Base-by-base conservation (phyloP, 2,329 filamentous ascomycete species). In the Fusarium euwallaceae region DNA sequence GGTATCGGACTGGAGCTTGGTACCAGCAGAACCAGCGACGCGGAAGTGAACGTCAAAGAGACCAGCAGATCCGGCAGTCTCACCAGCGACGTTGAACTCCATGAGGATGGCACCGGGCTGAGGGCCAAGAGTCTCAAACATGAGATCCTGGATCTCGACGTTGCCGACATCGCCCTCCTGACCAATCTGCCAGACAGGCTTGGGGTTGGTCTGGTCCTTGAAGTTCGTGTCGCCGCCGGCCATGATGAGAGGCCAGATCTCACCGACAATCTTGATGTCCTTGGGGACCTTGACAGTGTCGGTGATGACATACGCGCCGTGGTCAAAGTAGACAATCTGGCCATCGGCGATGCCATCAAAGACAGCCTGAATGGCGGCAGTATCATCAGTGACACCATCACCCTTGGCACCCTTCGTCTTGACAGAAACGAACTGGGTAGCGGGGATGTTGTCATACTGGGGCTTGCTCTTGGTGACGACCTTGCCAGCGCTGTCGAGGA, bases 1-100 rank as follows among this genome's bases (percentile, higher is more conserved):
- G 65, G 88, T 92, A 82, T 94, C 88, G 20, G 92, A 93, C 84
- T 97, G 94, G 17, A 98, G 89, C 74, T 94, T 84, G 32, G 95
- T 97, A 70, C 96, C 96, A 6, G 93, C 92, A 64, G 92, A 92
- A 51, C 97, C 97, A 78, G 95, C 96, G 78, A 99, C 90, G 80
- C 97, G 94, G 85, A 97, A 93, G 87, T 99, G 97, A n/a, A 95
- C 92, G 79, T 99, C 97, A 94, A 95, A 99, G 84, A 98, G 92
- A 72, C 91, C 96, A 22, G 92, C 92, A 2, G 91, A 89, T 56
- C 94, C 95, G 67, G 92, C 88, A 65, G 83, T 87, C 76, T 88
- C 82, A 39, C 91, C 92, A 51, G 90, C 91, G 48, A 98, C 87
- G 84, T 98, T 98, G 93, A 95, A 98, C 82, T 98, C 90, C 85